Evolutionary conservation across 2,329 filamentous ascomycete species (phyloP).

Genomic region (Alternaria arborescens): DNA sequence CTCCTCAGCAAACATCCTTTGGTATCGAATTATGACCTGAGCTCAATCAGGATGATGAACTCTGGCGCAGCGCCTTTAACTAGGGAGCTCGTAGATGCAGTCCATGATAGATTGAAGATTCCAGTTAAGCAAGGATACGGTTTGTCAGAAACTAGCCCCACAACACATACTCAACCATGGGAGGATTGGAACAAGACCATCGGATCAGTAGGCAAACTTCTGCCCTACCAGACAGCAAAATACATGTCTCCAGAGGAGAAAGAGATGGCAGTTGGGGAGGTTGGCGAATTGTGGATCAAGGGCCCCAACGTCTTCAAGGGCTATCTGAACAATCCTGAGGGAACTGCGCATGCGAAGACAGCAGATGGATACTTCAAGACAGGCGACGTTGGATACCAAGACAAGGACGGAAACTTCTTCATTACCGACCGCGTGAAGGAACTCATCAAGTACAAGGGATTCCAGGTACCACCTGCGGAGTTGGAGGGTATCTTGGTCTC

Average conservation of each 20-base stretch:
- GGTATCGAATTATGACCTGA: constrained; percentile 82
- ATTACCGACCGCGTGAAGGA: constrained; percentile 78
- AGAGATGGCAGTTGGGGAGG: constrained; percentile 69
- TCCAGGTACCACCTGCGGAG: constrained; percentile 60
- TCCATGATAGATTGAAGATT: constrained; percentile 77
- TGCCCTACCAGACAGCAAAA: constrained; percentile 82
- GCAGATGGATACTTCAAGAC: constrained; percentile 88
- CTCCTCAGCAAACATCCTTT: constrained; percentile 80
- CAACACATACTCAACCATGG: constrained; percentile 76
- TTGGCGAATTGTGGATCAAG: constrained; percentile 70
- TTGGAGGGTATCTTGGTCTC: constrained; percentile 56
- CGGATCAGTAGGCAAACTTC: constrained; percentile 78
- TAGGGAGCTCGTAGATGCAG: constrained; percentile 76
- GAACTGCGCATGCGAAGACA: constrained; percentile 75
- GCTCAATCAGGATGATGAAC: constrained; percentile 81
- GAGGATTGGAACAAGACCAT: constrained; percentile 78
- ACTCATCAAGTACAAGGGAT: constrained; percentile 56
- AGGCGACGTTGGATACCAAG: constrained; percentile 83
- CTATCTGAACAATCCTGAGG: constrained; percentile 77
- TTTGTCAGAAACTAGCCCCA: constrained; percentile 84
- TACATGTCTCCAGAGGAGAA: constrained; percentile 71
- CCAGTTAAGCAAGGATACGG: constrained; percentile 94
- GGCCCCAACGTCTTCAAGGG: constrained; percentile 84
- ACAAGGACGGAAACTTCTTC: constrained; percentile 81
- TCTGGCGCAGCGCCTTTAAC: constrained; percentile 88